Base-by-base conservation (phyloP, 2,329 filamentous ascomycete species). In the Epichloe hybrida region DNA sequence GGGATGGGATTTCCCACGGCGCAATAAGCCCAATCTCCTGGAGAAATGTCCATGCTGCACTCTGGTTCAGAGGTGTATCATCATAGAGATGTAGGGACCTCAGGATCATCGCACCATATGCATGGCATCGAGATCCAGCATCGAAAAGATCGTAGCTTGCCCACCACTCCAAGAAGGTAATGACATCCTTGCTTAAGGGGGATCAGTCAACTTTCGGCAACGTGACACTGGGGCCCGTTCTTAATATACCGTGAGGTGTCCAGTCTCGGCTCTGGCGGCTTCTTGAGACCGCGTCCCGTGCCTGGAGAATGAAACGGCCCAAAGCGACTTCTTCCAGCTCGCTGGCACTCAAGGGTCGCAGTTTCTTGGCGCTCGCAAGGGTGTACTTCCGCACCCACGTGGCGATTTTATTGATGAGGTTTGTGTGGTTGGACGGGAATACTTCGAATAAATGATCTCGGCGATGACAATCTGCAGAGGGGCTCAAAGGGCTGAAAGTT, bases 11-110 rank as follows among this genome's bases (percentile, higher is more conserved):
- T 58, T 89, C 84, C 76, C 83, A 87, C 0, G 86, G 83, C 7
- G 77, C 68, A 41, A 88, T 74, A 49, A 81, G 79, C 11, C 85
- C 85, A 40, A 90, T 72, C 62, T 93, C 87, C 59, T 90, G 84
- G 34, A 93, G 66, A 55, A 90, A 88, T 1, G 79, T 74, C 73
- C 79, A 82, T 13, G 68, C 62, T 23, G 72, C 69, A 38, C 80
- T 67, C 47, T 65, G 63, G 46, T 74, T 64, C 17, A 69, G 56
- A 9, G 51, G 39, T 5, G 64, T 67, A 6, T 76, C 68, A 5
- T 65, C 57, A 59, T 91, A 91, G 50, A 81, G 69, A 1, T 72
- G 74, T 1, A 80, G 67, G 7, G 77, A 74, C 20, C 80, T 77
- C 38, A 93, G 63, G 37, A 93, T 72, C 12, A 78, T 65, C 4